Evolutionary conservation across 768 basidiomycete species (phyloP).

Genomic region (Xerocomellus amylosporus): DNA sequence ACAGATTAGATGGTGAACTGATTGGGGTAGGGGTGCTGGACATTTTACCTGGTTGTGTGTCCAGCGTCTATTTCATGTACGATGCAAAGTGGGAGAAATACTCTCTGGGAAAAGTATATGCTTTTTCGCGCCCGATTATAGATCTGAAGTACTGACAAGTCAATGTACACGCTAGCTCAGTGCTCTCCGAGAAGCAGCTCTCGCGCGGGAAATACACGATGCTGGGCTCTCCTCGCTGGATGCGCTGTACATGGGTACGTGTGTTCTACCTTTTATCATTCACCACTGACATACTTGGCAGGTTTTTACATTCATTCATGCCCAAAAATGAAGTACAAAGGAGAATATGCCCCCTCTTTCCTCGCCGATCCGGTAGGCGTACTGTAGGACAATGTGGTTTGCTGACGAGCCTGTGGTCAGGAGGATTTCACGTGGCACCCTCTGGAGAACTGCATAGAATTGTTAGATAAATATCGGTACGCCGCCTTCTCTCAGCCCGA

Average conservation of each 20-base stretch:
- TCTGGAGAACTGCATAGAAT: conserved; percentile 51
- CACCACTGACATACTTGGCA: conserved; percentile 28
- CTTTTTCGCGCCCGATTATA: neutral
- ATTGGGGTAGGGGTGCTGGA: conserved; percentile 89
- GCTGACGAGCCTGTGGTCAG: conserved; percentile 36
- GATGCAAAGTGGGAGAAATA: conserved; percentile 63
- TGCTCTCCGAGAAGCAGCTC: conserved; percentile 74
- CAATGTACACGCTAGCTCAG: conserved; percentile 55
- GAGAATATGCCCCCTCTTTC: conserved; percentile 85
- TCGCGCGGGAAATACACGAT: conserved; percentile 71
- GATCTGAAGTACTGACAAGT: neutral
- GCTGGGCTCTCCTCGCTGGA: conserved; percentile 63
- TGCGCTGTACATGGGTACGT: conserved; percentile 84
- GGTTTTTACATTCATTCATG: conserved; percentile 94
- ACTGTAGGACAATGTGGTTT: neutral
- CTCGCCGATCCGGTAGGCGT: conserved; percentile 76
- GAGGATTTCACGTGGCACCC: conserved; percentile 79
- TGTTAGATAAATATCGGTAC: conserved; percentile 69
- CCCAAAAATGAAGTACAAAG: conserved; percentile 95
- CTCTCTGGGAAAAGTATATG: conserved; percentile 72
- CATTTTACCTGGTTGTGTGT: conserved; percentile 83
- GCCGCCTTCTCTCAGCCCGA: conserved; percentile 66
- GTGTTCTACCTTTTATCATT: neutral
- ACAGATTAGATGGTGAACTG: conserved; percentile 75
- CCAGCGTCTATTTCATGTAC: conserved; percentile 89